phyloP scores from a whole-genome alignment of 164 flowering plant genomes.

The Buxus sempervirens region DNA sequence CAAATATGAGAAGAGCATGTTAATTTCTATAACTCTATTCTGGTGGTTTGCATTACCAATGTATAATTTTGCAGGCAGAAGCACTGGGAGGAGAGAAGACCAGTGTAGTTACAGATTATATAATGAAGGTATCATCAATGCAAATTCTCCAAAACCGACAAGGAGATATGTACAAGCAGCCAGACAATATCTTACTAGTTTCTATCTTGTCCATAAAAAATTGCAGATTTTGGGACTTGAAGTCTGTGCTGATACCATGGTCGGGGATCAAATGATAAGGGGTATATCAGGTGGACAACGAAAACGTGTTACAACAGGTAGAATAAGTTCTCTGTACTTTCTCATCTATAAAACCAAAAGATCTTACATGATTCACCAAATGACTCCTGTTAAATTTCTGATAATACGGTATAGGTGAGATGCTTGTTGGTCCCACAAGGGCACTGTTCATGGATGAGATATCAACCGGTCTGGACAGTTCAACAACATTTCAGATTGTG shows the following conservation, averaged over 20 bases:
- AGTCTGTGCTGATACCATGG: slow-evolving; percentile 39
- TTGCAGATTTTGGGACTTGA: slow-evolving; percentile 44
- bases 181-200: neutral
- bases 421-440: slow-evolving; percentile 76
- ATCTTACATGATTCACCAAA: neutral
- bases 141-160: neutral
- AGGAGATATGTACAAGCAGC: neutral
- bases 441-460: slow-evolving; percentile 88
- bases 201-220: neutral
- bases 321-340: neutral
- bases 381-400: neutral
- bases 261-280: slow-evolving; percentile 40
- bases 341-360: neutral
- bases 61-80: slow-evolving; percentile 33
- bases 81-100: slow-evolving; percentile 35
- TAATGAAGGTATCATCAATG: slow-evolving; percentile 24
- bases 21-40: too few species aligned
- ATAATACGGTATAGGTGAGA: slow-evolving; percentile 47
- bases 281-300: slow-evolving; percentile 51
- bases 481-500: slow-evolving; percentile 73
- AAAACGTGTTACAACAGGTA: slow-evolving; percentile 41
- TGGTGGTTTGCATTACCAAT: too few species aligned
- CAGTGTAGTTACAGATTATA: slow-evolving; percentile 31
- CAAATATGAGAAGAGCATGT: too few species aligned
- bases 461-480: slow-evolving; percentile 83